Base-by-base conservation (phyloP, 345 rosid species). In the Pistacia integerrima region DNA sequence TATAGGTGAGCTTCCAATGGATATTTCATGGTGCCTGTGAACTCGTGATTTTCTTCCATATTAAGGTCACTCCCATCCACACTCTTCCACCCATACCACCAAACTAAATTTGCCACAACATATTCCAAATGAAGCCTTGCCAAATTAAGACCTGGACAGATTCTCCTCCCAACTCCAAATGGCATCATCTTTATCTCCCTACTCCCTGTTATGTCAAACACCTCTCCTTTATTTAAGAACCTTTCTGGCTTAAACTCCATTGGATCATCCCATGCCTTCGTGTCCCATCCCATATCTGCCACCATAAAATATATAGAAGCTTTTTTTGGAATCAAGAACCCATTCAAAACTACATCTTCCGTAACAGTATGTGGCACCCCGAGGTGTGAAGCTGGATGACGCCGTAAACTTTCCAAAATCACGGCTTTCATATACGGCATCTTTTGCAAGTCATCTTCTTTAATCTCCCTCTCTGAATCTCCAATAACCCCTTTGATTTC, bases 221-320 rank as follows among this genome's bases (percentile, higher is more conserved):
- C 76, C n/a, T 64, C 55, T 11, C 6, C 20, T 1, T 38, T 18
- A 12, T 46, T 62, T 11, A 69, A 2, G 46, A 74, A 79, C 61
- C 82, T 69, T 11, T 79, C 72, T 0, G 78, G 82, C 49, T 28
- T 79, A 25, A 69, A 79, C 8, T 28, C 33, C 82, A 69, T 55
- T 6, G 82, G 82, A 55, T 79, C 66, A 2, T 60, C 69, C 79
- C 74, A 69, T 5, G 51, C 28, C 25, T 57, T 69, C 0, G 67
- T 16, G 18, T 79, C 78, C 67, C 52, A 64, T 1, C 64, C 74
- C 64, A 71, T 76, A 2, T 76, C 62, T 6, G 25, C 83, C 4
- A 75, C 28, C 74, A 65, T 65, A 64, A 80, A 80, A 60, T 64
- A 64, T 6, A 79, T 13, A 16, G 18, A 35, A 1, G 38, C 76